These are phyloP conservation scores for Verticillium albo-atrum DNA, from an alignment of 2,329 filamentous ascomycete genomes.

Conservation along the genomic window DNA sequence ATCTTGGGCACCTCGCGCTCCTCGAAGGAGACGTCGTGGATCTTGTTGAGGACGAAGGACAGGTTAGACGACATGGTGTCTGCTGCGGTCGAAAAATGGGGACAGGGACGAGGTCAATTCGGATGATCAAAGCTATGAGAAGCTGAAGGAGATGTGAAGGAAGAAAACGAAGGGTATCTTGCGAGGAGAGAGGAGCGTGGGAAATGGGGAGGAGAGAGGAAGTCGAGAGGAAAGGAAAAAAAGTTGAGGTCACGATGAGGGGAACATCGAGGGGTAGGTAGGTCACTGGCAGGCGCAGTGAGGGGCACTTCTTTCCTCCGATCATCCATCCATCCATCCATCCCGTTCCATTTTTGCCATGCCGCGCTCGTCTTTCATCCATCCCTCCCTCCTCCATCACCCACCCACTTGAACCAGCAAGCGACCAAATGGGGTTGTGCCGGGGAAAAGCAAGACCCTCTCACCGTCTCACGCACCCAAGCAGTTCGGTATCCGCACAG, in stretches of 20 bases:
- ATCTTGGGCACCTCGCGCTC: constrained; percentile 70
- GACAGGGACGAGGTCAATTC: neutral
- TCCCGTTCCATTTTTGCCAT: too few species aligned
- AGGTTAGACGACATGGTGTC: constrained; percentile 39
- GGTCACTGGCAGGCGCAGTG: neutral
- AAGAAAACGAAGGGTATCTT: neutral
- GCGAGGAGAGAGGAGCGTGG: neutral
- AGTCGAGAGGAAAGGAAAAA: neutral
- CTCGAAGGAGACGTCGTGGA: constrained; percentile 67
- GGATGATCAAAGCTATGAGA: neutral
- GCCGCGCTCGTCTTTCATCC: neutral
- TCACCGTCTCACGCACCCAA: neutral
- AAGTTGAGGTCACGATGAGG: neutral
- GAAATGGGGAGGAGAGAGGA: neutral
- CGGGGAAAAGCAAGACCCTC: neutral
- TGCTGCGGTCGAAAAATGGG: neutral
- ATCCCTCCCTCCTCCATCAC: too few species aligned
- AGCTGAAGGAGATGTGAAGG: neutral
- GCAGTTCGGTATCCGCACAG: too few species aligned
- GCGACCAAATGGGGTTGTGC: neutral
- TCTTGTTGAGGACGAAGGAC: constrained; percentile 78
- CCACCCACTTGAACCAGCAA: neutral
- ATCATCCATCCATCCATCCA: too few species aligned
- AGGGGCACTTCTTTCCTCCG: neutral
- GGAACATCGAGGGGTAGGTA: neutral